Percentiles rank a stretch among this genome's conserved stretches.
Evolutionary conservation across 2,329 filamentous ascomycete species (phyloP).

Genomic region (Thielaviopsis euricoi): DNA sequence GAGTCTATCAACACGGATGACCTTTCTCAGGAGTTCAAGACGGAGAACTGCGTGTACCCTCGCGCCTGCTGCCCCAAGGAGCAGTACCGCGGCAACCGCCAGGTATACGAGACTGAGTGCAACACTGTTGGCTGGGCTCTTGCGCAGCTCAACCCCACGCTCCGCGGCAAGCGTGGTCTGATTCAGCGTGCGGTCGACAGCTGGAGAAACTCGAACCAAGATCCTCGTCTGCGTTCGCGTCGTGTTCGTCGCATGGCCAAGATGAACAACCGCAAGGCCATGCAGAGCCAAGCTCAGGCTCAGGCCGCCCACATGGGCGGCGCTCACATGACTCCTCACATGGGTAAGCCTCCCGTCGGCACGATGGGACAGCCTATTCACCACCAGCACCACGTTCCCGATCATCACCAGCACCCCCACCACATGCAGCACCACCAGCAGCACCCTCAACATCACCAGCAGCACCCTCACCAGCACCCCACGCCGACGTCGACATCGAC

Average conservation of each 20-base stretch:
- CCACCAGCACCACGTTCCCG: slow-evolving; percentile 38
- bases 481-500: slow-evolving; percentile 8
- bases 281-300: slow-evolving; percentile 37
- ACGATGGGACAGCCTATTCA: slow-evolving; percentile 53
- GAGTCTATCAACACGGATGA: slow-evolving; percentile 89
- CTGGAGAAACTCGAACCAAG: slow-evolving; percentile 98
- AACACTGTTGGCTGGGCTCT: slow-evolving; percentile 99
- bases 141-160: slow-evolving; percentile 76
- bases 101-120: slow-evolving; percentile 96
- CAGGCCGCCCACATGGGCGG: slow-evolving; percentile 30
- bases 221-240: slow-evolving; percentile 76
- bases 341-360: slow-evolving; percentile 50
- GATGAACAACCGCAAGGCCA: slow-evolving; percentile 71
- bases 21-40: slow-evolving; percentile 78
- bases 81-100: slow-evolving; percentile 85
- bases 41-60: slow-evolving; percentile 95
- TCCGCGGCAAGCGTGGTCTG: slow-evolving; percentile 83
- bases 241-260: slow-evolving; percentile 92
- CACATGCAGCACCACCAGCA: slow-evolving; percentile 10
- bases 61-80: slow-evolving; percentile 90
- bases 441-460: slow-evolving; percentile 9
- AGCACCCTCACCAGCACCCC: slow-evolving; percentile 7
- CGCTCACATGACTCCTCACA: slow-evolving; percentile 43
- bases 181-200: slow-evolving; percentile 96
- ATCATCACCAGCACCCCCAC: slow-evolving; percentile 45